These are phyloP conservation scores for Melastoma candidum DNA, from an alignment of 441 rosid species.

Conservation along the genomic window DNA sequence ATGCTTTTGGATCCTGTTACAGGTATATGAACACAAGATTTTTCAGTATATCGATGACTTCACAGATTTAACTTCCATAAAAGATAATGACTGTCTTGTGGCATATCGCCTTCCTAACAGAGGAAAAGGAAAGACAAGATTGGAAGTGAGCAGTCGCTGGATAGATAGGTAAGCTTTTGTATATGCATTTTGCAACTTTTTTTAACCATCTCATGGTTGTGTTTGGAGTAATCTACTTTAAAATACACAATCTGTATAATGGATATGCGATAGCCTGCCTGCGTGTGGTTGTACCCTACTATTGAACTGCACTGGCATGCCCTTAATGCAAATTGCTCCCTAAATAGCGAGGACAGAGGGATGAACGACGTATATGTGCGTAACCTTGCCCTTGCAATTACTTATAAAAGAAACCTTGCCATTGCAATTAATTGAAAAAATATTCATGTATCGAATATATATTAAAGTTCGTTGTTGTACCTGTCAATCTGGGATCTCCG, in stretches of 20 bases:
- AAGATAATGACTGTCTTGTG: conserved; percentile 47
- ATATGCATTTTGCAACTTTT: not conserved
- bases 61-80: conserved; percentile 31
- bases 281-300: no score
- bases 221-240: not conserved
- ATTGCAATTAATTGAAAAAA: no score
- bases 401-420: no score
- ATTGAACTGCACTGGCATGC: no score
- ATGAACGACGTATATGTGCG: no score
- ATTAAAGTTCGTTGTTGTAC: no score
- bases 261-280: no score
- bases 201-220: not conserved
- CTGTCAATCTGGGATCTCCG: no score
- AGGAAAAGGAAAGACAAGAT: conserved; percentile 46
- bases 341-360: no score
- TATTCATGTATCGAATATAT: no score
- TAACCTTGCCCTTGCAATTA: no score
- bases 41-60: conserved; percentile 38
- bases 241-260: not conserved
- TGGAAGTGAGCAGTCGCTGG: conserved; percentile 56
- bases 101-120: conserved; percentile 50
- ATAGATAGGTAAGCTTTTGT: conserved; percentile 40
- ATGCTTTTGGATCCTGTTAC: not conserved
- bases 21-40: conserved; percentile 39
- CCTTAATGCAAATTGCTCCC: no score